Conservation (phyloP, 169 alveolate species). For the Eimeria zaria region DNA sequence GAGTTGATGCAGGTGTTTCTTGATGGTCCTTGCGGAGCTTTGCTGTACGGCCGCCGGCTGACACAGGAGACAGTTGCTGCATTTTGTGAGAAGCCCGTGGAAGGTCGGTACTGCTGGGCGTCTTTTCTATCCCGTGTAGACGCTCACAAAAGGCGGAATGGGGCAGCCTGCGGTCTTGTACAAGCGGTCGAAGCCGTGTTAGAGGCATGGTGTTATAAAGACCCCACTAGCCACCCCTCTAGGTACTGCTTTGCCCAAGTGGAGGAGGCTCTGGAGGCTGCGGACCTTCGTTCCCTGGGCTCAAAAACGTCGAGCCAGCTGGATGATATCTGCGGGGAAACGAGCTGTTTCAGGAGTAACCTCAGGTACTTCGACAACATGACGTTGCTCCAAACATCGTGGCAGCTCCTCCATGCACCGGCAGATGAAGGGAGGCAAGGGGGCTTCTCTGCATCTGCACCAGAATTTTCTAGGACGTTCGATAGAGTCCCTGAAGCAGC, state of each 20-base stretch:
- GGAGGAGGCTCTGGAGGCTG: slow-evolving; percentile 77
- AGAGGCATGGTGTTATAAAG: slow-evolving; percentile 88
- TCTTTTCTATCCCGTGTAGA: slow-evolving; percentile 82
- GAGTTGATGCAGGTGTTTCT: slow-evolving; percentile 45
- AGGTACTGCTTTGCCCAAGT: slow-evolving; percentile 85
- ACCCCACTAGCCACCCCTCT: slow-evolving; percentile 45
- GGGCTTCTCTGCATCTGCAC: not conserved
- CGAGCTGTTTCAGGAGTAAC: slow-evolving; percentile 86
- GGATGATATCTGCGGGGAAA: slow-evolving; percentile 82
- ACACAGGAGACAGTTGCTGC: slow-evolving; percentile 63
- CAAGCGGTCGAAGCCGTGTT: slow-evolving; percentile 84
- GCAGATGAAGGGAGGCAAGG: slow-evolving; percentile 21
- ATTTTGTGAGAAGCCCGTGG: slow-evolving; percentile 79
- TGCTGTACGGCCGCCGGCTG: slow-evolving; percentile 80
- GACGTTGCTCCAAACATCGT: slow-evolving; percentile 87
- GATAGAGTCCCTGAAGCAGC: not conserved
- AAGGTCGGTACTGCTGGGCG: slow-evolving; percentile 84
- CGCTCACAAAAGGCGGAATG: slow-evolving; percentile 72
- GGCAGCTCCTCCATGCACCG: slow-evolving; percentile 84
- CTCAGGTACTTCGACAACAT: slow-evolving; percentile 87
- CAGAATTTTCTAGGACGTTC: not conserved
- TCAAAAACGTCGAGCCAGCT: slow-evolving; percentile 52
- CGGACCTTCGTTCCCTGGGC: slow-evolving; percentile 67
- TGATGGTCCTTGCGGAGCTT: slow-evolving; percentile 83
- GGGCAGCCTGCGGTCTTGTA: slow-evolving; percentile 85